Evolutionary conservation across 2,329 filamentous ascomycete species (phyloP), one percentile per base, ranked within the genome.

Genomic region (Xylaria hypoxylon): DNA sequence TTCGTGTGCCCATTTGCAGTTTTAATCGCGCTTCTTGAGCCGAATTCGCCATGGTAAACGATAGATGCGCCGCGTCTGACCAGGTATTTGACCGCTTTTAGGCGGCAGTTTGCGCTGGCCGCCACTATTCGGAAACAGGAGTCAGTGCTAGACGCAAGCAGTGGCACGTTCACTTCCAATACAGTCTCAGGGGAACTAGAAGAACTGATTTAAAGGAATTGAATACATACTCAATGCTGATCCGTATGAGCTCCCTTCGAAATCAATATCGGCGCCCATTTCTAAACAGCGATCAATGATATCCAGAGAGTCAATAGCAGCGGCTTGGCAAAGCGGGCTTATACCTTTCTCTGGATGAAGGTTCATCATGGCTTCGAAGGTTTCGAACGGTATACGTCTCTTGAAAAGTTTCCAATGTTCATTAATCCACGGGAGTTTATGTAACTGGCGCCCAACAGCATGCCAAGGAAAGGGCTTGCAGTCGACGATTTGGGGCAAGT

Each of bases 201-300:
- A 22, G 15, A 19, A 19, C 15, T 22, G n/a, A 24, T 24, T 2
- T 26, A 50, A 26, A 5, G 22, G 2, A n/a, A 35, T 11, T 5
- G 13, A 17, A 48, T 33, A 6, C 51, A 11, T 42, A 62, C 59
- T 64, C 11, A 64, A 31, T 24, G 62, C 62, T n/a, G 62, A 64
- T 5, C 62, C 62, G 6, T 59, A 64, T 22, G 62, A 53, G 56
- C 62, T 59, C 15, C 62, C 62, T 2, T 64, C 62, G 10, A 64
- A 64, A 45, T 64, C 62, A 33, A 64, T 64, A 19, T 31, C 15
- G 8, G 62, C 62, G 17, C 62, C 62, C 53, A 64, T 47, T n/a
- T 55, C 62, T 15, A 64, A 40, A 35, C 47, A 59, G 17, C 11
- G 53, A 19, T 64, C 56, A 8, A 64, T 59, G 15, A 59, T 19